Base-by-base conservation (phyloP, 2,329 filamentous ascomycete genomes). In the Fusarium stilboides region DNA sequence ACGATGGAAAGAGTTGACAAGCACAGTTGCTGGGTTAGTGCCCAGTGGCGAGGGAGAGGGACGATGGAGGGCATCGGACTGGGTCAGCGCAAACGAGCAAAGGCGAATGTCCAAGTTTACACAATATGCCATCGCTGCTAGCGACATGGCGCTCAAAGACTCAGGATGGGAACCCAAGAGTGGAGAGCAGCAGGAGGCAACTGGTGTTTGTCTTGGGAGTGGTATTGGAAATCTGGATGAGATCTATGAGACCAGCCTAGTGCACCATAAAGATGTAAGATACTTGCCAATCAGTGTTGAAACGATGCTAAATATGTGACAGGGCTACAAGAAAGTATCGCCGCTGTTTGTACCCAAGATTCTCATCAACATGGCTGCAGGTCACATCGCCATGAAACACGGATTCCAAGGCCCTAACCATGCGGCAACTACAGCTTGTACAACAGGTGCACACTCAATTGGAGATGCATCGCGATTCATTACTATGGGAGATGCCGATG, bases 201-300 rank as follows among this genome's bases (percentile, higher is more conserved):
- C 94, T 0, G 96, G 96, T 1, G 92, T 99, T 2, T 97, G 95
- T 75, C 85, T 99, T 40, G 96, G 96, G 3, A 98, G 95, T 70
- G 96, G 96, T 3, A 98, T 99, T 74, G 96, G 96, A 17, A 98
- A 96, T 75, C 86, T 99, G 39, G 92, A 97, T 40, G 94, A 97
- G 73, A 89, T 97, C 10, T 98, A 97, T 79, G 86, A 91, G 65
- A 97, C 94, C 3, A 93, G 92, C 58, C 75, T 97, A 50, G 89
- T 88, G 2, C 97, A 92, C 77, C 86, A 92, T 33, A 85, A 88
- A 79, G 89, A 89, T 60, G 93, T 95, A 81, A 80, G 89, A 72
- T 19, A 8, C n/a, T 15, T 14, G 19, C 31, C 13, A 15, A 22
- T 24, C 13, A 17, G 31, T 13, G 15, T 31, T 19, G 33, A 51